A percentile compares a stretch with the other conserved stretches of the same genome.
Conservation (phyloP, 1,284 basidiomycete genomes). For the Trametes hirsuta region DNA sequence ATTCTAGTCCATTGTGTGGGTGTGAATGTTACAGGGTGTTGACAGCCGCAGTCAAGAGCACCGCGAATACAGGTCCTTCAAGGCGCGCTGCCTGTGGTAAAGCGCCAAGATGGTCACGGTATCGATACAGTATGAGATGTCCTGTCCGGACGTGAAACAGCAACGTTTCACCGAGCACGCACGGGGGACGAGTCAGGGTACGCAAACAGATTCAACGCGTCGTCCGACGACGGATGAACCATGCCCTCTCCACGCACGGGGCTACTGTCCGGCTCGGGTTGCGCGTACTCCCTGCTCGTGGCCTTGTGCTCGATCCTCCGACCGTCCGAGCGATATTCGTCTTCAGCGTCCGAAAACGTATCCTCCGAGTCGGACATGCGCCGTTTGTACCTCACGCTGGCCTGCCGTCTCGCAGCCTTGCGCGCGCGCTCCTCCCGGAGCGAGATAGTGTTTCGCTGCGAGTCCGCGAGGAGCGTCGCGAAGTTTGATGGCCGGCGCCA, state of each 20-base stretch:
- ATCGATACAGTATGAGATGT: background rate
- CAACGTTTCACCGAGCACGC: background rate
- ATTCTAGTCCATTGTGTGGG: too few relatives aligned
- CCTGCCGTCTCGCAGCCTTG: background rate
- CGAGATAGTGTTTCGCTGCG: constrained; percentile 43
- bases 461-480: constrained; percentile 47
- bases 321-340: background rate
- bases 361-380: background rate
- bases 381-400: background rate
- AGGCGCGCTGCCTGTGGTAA: too few relatives aligned
- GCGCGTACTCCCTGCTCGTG: background rate
- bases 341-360: background rate
- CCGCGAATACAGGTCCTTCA: too few relatives aligned
- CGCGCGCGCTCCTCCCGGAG: constrained; percentile 18
- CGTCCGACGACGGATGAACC: constrained; percentile 45
- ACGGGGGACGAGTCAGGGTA: constrained; percentile 33
- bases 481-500: constrained; percentile 33
- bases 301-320: background rate
- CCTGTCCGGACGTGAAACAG: background rate
- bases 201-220: constrained; percentile 54
- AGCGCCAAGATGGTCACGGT: background rate
- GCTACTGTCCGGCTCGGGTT: constrained; percentile 19
- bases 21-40: too few relatives aligned
- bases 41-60: too few relatives aligned
- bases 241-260: constrained; percentile 13